Percentiles rank a stretch among this genome's conserved stretches.
Evolutionary conservation across 345 rosid species (phyloP).

Genomic region (Mangifera indica): DNA sequence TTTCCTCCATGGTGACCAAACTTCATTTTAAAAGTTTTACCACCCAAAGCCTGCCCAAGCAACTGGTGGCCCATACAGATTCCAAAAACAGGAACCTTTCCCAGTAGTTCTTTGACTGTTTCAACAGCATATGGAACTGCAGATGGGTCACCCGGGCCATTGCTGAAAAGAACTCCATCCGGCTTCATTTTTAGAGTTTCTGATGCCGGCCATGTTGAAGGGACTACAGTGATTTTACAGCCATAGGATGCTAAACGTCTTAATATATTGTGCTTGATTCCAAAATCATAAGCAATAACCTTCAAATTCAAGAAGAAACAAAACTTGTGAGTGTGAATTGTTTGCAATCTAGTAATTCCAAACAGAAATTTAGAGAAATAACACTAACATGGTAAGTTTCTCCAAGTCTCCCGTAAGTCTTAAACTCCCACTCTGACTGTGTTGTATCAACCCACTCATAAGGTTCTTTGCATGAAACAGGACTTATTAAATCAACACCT

Average conservation of each 20-base stretch:
- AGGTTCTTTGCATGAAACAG: constrained; percentile 68
- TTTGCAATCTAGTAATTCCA: constrained; percentile 7
- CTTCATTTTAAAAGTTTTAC: constrained; percentile 95
- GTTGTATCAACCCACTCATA: constrained; percentile 83
- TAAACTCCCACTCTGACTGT: constrained; percentile 77
- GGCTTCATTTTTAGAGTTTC: constrained; percentile 83
- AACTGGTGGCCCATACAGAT: constrained; percentile 99
- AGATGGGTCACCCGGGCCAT: constrained; percentile 98
- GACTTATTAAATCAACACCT: constrained; percentile 90
- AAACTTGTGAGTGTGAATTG: constrained; percentile 16
- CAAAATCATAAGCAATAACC: constrained; percentile 91
- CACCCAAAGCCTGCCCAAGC: constrained; percentile 95
- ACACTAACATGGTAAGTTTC: constrained; percentile 56
- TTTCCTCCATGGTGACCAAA: constrained; percentile 99
- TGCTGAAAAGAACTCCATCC: constrained; percentile 94
- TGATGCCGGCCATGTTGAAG: constrained; percentile 85
- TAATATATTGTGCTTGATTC: constrained; percentile 89
- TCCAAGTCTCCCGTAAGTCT: constrained; percentile 36
- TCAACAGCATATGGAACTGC: constrained; percentile 94
- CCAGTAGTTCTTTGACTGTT: constrained; percentile 72
- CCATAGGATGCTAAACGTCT: constrained; percentile 83
- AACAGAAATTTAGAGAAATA: constrained; percentile 13
- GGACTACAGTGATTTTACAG: constrained; percentile 85
- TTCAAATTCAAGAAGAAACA: constrained; percentile 28
- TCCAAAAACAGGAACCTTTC: constrained; percentile 91